Evolutionary conservation across 2,329 filamentous ascomycete species (phyloP).

Genomic region (Pestalotiopsis sp.): DNA sequence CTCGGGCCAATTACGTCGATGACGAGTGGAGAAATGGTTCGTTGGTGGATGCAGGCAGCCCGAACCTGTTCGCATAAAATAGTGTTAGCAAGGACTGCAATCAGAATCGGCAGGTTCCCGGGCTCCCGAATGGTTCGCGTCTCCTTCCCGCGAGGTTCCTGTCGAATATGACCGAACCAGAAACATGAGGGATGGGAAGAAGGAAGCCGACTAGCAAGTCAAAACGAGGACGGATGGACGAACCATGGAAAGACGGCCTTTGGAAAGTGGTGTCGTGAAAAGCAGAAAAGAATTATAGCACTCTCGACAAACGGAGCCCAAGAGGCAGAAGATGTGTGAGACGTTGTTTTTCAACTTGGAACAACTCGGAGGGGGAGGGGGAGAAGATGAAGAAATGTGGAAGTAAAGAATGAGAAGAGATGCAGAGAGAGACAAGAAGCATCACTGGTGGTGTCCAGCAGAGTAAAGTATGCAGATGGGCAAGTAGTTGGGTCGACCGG

Average conservation of each 20-base stretch:
- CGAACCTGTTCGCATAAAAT: conserved; percentile 46
- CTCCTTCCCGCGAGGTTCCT: conserved; percentile 24
- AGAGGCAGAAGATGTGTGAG: conserved; percentile 21
- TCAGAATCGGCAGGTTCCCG: conserved; percentile 37
- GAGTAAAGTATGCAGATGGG: conserved; percentile 20
- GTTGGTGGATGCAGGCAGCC: conserved; percentile 43
- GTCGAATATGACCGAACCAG: conserved; percentile 27
- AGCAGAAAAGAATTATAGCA: not conserved
- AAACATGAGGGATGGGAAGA: conserved; percentile 15
- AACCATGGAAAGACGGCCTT: conserved; percentile 21
- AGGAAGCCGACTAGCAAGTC: conserved; percentile 2
- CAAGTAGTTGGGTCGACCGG: conserved; percentile 9
- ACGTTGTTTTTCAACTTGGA: conserved; percentile 31
- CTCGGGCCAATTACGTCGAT: conserved; percentile 18
- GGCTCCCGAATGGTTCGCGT: conserved; percentile 35
- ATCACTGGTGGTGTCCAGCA: conserved; percentile 20
- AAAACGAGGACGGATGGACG: conserved; percentile 18
- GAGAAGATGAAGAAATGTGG: conserved; percentile 7
- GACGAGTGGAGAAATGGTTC: conserved; percentile 33
- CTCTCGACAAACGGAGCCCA: conserved; percentile 25
- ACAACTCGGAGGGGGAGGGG: conserved; percentile 25
- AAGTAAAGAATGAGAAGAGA: conserved; percentile 20
- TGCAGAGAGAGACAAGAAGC: conserved; percentile 28
- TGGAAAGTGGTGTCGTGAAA: conserved; percentile 16
- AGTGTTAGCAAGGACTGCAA: conserved; percentile 35